Evolutionary conservation across 441 rosid genomes (phyloP).

Genomic region (Pelargonium fulgidum): DNA sequence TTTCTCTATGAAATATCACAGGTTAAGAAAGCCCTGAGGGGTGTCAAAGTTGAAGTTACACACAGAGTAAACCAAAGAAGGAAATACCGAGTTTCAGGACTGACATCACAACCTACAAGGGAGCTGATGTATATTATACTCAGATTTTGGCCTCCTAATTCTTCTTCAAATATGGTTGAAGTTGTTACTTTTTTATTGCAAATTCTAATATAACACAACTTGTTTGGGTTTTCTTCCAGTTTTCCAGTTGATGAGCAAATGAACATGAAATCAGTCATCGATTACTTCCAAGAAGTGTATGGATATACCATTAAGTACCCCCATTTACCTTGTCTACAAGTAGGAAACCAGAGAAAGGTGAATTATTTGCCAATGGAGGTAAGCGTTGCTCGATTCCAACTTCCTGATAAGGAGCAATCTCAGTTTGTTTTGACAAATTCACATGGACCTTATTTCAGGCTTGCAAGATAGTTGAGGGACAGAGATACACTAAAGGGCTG

Average conservation of each 20-base stretch:
- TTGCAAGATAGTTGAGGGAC: slow-evolving; percentile 48
- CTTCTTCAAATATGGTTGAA: not conserved
- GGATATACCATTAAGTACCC: slow-evolving; percentile 33
- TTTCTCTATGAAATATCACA: slow-evolving; percentile 15
- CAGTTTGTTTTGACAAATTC: slow-evolving; percentile 7
- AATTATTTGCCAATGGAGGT: slow-evolving; percentile 53
- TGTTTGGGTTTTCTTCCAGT: slow-evolving; percentile 18
- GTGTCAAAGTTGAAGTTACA: slow-evolving; percentile 48
- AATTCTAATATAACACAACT: not conserved
- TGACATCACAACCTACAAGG: slow-evolving; percentile 46
- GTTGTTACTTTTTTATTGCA: not conserved
- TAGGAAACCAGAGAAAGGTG: slow-evolving; percentile 38
- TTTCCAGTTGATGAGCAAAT: slow-evolving; percentile 41
- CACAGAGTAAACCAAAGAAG: slow-evolving; percentile 41
- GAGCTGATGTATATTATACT: slow-evolving; percentile 31
- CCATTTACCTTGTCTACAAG: slow-evolving; percentile 43
- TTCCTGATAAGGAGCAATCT: not conserved
- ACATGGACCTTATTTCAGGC: slow-evolving; percentile 23
- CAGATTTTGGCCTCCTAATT: slow-evolving; percentile 5
- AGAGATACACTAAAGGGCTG: slow-evolving; percentile 42
- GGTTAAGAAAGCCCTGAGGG: slow-evolving; percentile 50
- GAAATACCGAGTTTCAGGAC: slow-evolving; percentile 38
- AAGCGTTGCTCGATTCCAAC: slow-evolving; percentile 1
- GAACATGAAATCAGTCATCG: slow-evolving; percentile 46
- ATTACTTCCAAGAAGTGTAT: slow-evolving; percentile 41